Base-by-base conservation (phyloP, 345 rosid genomes). In the Gossypium rotundifolium region DNA sequence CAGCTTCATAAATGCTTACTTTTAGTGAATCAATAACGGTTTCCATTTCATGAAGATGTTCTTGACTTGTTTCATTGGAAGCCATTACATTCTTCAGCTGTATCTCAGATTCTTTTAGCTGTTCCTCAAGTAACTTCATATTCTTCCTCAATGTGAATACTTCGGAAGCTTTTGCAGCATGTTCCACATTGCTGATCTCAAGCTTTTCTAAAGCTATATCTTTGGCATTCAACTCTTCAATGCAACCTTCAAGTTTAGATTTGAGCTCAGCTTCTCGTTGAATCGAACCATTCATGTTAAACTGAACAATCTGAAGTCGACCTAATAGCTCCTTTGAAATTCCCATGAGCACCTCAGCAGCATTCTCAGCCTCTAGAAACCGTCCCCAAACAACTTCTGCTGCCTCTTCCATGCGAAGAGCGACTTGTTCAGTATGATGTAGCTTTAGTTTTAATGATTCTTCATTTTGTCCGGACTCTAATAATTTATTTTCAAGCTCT, bases 361-460 rank as follows among this genome's bases (percentile, higher is more conserved):
- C 85, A 83, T 95, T 95, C 48, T 92, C 98, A 2, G 99, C 98
- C 84, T 92, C 99, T 7, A 95, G 77, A 85, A 95, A 95, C 78
- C 94, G 84, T 82, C 93, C 97, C 96, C 91, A 89, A 44, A 92
- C 88, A 65, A 91, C 91, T 87, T 91, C 97, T 17, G 98, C 90
- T 1, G 97, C 97, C 88, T 92, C 99, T 84, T 95, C 99, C 96
- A 95, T 95, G 81, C 88, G 89, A 53, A 89, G 81, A 77, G 91
- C 79, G 16, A 95, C 91, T 81, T 91, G 94, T 71, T 87, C 94
- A 0, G 93, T 95, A 74, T 78, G 81, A 65, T 88, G 94, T 29
- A 95, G 88, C 90, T 93, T 93, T 65, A 87, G 61, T 78, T 90
- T 87, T 83, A 94, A 77, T 74, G 90, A 93, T 73, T 91, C 94